Evolutionary conservation across 371 early-diverging fungal genomes (phyloP).

Genomic region (Aphelidium insulamus): DNA sequence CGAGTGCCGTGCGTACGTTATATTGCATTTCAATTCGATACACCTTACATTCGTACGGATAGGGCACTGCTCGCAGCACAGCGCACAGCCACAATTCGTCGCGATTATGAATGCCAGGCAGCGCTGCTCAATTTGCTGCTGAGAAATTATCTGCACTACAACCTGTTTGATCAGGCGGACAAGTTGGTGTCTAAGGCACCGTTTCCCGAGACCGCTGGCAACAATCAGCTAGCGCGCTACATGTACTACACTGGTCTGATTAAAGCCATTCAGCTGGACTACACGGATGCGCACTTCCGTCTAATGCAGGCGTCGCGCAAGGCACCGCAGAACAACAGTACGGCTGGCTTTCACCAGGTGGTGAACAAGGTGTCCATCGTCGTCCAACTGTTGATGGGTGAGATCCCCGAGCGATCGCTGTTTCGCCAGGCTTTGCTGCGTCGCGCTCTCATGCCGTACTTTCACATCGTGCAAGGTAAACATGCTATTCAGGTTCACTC

Average conservation of each 20-base stretch:
- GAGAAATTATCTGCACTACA: constrained; percentile 72
- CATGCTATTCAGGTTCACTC: not conserved
- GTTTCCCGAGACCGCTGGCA: constrained; percentile 76
- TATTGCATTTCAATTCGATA: not conserved
- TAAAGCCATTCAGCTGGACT: constrained; percentile 87
- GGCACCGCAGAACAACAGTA: constrained; percentile 61
- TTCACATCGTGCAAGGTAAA: constrained; percentile 66
- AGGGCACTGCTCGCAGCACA: constrained; percentile 55
- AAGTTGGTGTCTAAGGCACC: constrained; percentile 73
- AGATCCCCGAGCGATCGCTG: constrained; percentile 79
- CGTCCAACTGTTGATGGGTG: constrained; percentile 89
- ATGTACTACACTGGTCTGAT: constrained; percentile 81
- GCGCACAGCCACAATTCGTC: constrained; percentile 69
- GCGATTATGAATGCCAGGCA: constrained; percentile 67
- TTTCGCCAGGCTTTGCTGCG: constrained; percentile 68
- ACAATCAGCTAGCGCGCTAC: constrained; percentile 81
- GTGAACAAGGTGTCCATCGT: constrained; percentile 81
- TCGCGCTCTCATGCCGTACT: constrained; percentile 67
- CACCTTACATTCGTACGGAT: not conserved
- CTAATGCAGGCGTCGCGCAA: constrained; percentile 84
- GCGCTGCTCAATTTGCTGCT: constrained; percentile 70
- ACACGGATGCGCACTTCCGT: constrained; percentile 64
- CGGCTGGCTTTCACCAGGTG: constrained; percentile 86
- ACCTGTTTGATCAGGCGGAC: constrained; percentile 87
- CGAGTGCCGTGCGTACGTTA: constrained; percentile 46